Percentiles rank a stretch among this genome's conserved stretches.
Conservation (phyloP, 208 protist species). For the Trypanosoma caninum region DNA sequence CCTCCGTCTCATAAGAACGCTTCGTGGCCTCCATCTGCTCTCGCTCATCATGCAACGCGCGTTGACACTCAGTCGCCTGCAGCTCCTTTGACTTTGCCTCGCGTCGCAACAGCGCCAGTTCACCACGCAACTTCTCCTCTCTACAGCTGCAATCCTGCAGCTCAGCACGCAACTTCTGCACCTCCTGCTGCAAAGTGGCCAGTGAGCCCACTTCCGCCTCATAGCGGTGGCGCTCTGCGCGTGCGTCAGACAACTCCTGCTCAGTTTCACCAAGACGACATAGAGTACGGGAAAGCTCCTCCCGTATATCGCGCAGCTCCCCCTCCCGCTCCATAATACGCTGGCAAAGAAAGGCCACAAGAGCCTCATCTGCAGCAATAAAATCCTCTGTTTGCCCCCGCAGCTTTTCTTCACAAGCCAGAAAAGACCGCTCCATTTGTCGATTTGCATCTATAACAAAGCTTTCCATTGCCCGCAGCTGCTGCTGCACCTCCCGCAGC, state of each 20-base stretch:
- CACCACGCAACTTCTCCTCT: conserved; percentile 15
- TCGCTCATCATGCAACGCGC: background rate
- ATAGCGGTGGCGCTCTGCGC: background rate
- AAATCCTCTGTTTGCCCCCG: conserved; percentile 9
- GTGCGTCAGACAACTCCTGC: background rate
- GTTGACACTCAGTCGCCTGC: conserved; percentile 1
- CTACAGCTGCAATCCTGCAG: background rate
- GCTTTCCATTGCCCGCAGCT: conserved; percentile 3
- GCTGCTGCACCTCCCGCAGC: conserved; percentile 20
- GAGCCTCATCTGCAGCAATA: conserved; percentile 3
- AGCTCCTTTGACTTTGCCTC: background rate
- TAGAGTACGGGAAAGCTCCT: background rate
- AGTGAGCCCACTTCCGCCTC: conserved; percentile 5
- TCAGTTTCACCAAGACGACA: background rate
- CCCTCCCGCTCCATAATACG: conserved; percentile 1
- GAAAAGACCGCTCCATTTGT: background rate
- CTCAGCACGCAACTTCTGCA: background rate
- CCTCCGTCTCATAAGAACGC: conserved; percentile 6
- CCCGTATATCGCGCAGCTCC: background rate
- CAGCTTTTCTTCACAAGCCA: conserved; percentile 3
- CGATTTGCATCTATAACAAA: background rate
- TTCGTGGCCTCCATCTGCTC: conserved; percentile 1
- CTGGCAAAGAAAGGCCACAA: conserved; percentile 18
- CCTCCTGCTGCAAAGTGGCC: background rate
- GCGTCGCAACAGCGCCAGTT: background rate